Evolutionary conservation across 2,329 filamentous ascomycete genomes (phyloP), one percentile per base, ranked within the genome.

Genomic region (Scortechinia acanthostroma): DNA sequence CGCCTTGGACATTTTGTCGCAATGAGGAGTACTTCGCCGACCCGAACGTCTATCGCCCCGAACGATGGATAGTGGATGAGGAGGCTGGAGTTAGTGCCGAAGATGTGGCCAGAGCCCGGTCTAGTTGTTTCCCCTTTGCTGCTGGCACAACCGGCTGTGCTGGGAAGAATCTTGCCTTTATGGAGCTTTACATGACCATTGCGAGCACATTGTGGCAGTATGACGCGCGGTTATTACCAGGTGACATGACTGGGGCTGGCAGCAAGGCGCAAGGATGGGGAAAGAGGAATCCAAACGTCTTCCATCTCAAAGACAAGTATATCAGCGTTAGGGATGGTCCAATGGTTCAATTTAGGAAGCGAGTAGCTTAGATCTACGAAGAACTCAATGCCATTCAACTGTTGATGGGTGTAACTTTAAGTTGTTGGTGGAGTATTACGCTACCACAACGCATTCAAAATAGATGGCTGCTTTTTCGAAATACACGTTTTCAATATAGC

Each of bases 61-160:
- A 86, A 65, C 74, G 83, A 20, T 87, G 83, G 83, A 64, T 85
- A 15, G 61, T 62, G 2, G 75, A 73, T 3, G 67, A 64, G 5
- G 59, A 55, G 37, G 53, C 55, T 51, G 58, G 71, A 59, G 56
- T 59, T 53, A 48, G 44, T 15, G 71, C 74, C 47, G 68, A 71
- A 2, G 74, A 77, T 44, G 64, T 77, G 2, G 65, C 69, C 2
- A 55, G 67, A 3, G 83, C 85, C 2, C 75, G 83, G 43, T 73
- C 70, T 23, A 86, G 86, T 0, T 91, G 87, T 62, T 88, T 83
- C 50, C 84, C 88, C 2, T 89, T 89, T 53, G 81, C 76, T 42
- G 68, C 87, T 49, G 85, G 85, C 0, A 79, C 83, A 0, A 66
- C 84, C 10, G 82, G 82, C 2, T 89, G 85, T 55, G 86, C 88